Evolutionary conservation across 441 rosid genomes (phyloP), one percentile per base, ranked within the genome.

Genomic region (Populus hybrid): DNA sequence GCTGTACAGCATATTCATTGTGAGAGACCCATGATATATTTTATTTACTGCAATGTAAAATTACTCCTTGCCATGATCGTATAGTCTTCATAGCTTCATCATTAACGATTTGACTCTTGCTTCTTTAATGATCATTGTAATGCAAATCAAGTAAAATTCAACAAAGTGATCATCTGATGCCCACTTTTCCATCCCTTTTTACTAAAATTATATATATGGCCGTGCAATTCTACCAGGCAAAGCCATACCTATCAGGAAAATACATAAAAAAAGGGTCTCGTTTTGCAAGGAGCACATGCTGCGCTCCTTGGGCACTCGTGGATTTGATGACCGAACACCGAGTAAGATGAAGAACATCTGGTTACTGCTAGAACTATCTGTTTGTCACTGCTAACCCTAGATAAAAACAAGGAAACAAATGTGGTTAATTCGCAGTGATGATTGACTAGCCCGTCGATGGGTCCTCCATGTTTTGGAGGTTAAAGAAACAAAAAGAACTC

Each of bases 401-500:
- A n/a, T 16, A 3, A 3, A 7, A 31, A 68, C 10, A 36, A 18
- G 42, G 16, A 38, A 33, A 68, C 20, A 68, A 69, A 36, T 0
- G 12, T 69, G 20, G 28, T 69, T 33, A 21, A 33, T 69, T 26
- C 16, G 79, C 72, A 61, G 64, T 36, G 12, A 71, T 11, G 74
- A 71, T 83, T 74, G 82, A 83, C 77, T 0, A 73, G 3, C 53
- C 78, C 12, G 2, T 23, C 0, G 3, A 35, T 50, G 80, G 76
- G 72, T 64, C 81, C 63, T 50, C 38, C 78, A 36, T 28, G 24
- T 23, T 45, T 42, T 21, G 20, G 20, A 64, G 35, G 63, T 40
- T 36, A 45, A 16, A 73, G 69, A 36, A 80, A 68, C 83, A 77
- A 76, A 86, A 76, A 1, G 73, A 71, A 33, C 36, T 14, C 6